Conservation (phyloP, 2,329 filamentous ascomycete genomes). For the Diaporthe sp. region DNA sequence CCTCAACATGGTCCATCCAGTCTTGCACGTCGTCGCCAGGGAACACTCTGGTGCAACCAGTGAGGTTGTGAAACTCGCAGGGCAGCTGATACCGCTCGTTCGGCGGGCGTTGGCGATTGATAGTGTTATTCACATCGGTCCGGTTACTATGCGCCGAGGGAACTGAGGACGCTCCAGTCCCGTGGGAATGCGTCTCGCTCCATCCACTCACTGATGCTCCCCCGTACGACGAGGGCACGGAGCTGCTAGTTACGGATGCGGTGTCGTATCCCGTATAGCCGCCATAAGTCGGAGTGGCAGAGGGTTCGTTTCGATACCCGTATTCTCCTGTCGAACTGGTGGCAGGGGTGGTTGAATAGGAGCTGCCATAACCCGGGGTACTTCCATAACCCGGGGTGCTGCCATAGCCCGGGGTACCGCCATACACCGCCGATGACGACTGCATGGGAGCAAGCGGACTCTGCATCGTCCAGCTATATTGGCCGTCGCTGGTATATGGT, state of each 20-base stretch:
- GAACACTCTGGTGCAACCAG: constrained; percentile 56
- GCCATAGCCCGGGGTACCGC: background rate
- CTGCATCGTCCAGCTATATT: background rate
- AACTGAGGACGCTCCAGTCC: constrained; percentile 1
- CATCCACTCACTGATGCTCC: background rate
- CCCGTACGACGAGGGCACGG: background rate
- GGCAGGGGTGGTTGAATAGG: background rate
- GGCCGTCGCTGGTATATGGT: background rate
- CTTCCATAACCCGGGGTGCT: background rate
- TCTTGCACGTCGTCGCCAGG: constrained; percentile 51
- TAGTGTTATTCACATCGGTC: constrained; percentile 21
- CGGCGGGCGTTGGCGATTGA: constrained; percentile 12
- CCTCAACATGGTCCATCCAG: constrained; percentile 63
- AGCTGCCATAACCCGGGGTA: background rate
- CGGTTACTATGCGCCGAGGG: constrained; percentile 16
- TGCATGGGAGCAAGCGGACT: background rate
- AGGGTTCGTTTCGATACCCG: background rate
- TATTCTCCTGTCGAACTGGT: constrained; percentile 10
- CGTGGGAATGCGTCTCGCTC: background rate
- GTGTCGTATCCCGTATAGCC: background rate
- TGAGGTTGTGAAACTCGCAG: constrained; percentile 61
- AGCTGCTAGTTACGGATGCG: background rate
- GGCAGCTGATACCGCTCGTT: constrained; percentile 48
- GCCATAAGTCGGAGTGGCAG: background rate
- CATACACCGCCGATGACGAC: background rate